phyloP scores from a whole-genome alignment of 352 stramenopile species.

The Poterioochromonas sp. region DNA sequence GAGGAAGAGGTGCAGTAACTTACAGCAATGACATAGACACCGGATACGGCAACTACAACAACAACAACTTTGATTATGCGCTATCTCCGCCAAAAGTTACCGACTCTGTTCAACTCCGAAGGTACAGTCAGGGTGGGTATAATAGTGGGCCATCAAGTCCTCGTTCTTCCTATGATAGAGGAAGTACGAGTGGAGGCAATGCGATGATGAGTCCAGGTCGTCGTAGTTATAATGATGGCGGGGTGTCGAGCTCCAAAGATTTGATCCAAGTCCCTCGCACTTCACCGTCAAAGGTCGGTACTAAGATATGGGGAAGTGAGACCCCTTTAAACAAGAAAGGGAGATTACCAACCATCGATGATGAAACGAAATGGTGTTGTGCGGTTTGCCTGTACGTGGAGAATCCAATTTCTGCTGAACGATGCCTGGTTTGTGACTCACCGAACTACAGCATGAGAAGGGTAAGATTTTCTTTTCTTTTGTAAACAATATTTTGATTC shows the following conservation, averaged over 20 bases:
- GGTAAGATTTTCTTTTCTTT: background rate
- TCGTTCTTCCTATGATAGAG: too few relatives aligned
- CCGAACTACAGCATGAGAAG: slow-evolving; percentile 18
- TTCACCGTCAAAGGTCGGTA: slow-evolving; percentile 24
- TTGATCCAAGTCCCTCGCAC: background rate
- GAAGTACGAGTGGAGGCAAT: too few relatives aligned
- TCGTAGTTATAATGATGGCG: too few relatives aligned
- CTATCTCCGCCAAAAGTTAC: background rate
- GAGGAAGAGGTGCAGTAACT: too few relatives aligned
- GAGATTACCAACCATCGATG: background rate
- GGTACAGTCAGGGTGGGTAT: too few relatives aligned
- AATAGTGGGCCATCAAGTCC: too few relatives aligned
- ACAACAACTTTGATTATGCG: background rate
- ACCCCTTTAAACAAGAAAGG: slow-evolving; percentile 27
- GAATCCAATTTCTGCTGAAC: background rate
- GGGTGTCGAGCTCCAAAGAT: too few relatives aligned
- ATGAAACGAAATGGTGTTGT: background rate
- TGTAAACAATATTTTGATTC: background rate
- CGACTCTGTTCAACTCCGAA: too few relatives aligned
- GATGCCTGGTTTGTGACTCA: slow-evolving; percentile 10
- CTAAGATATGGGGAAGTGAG: slow-evolving; percentile 30
- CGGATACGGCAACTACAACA: too few relatives aligned
- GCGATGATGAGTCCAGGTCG: too few relatives aligned
- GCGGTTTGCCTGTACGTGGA: slow-evolving; percentile 18
- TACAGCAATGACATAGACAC: too few relatives aligned